phyloP scores from a whole-genome alignment of 176 grass and related monocot genomes.

The Otatea glauca region DNA sequence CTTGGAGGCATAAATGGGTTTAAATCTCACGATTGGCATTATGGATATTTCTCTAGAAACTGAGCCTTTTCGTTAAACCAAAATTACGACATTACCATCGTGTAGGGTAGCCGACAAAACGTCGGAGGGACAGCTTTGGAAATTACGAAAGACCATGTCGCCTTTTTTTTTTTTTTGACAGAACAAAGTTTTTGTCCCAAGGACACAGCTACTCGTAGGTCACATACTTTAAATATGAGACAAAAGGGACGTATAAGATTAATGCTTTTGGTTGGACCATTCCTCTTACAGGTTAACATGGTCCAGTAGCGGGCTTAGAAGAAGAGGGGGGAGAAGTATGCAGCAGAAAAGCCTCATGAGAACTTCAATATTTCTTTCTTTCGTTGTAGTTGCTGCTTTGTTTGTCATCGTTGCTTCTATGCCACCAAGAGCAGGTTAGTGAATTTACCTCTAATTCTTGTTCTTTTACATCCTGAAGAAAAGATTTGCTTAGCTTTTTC shows the following conservation, averaged over 20 bases:
- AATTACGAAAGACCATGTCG: slow-evolving; percentile 42
- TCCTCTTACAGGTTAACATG: not conserved
- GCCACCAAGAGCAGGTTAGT: slow-evolving; percentile 50
- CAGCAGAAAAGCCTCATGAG: slow-evolving; percentile 9
- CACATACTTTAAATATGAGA: slow-evolving; percentile 9
- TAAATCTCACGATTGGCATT: not conserved
- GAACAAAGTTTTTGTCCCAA: not conserved
- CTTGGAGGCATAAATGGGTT: not conserved
- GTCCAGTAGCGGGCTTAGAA: not conserved
- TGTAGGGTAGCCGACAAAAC: slow-evolving; percentile 19
- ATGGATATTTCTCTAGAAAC: no score
- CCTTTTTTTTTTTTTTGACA: not conserved
- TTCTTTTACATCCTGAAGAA: not conserved
- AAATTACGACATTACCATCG: not conserved
- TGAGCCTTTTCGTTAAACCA: not conserved
- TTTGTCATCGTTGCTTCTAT: slow-evolving; percentile 15
- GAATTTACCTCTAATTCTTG: not conserved
- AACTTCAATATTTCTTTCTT: not conserved
- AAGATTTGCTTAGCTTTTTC: not conserved
- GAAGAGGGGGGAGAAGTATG: not conserved
- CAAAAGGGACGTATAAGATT: slow-evolving; percentile 20
- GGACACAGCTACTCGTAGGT: not conserved
- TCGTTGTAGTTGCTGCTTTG: not conserved
- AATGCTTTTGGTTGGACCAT: not conserved
- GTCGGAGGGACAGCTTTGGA: slow-evolving; percentile 32